Evolutionary conservation across 371 early-diverging fungal species (phyloP).

Genomic region (Dinochytrium kinnereticum): DNA sequence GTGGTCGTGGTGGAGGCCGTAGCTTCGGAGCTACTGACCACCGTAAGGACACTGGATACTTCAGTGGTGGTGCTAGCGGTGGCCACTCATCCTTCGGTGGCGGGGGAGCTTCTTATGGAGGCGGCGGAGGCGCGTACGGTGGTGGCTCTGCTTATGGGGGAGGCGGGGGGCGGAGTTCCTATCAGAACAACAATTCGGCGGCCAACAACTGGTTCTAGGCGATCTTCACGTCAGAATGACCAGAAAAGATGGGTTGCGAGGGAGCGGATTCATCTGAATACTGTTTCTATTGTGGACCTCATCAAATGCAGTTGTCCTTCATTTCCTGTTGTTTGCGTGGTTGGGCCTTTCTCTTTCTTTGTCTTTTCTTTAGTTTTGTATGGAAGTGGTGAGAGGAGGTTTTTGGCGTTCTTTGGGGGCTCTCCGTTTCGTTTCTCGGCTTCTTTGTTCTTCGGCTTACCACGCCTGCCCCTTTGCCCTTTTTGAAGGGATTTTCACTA

Average conservation of each 20-base stretch:
- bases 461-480: not conserved
- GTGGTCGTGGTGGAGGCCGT: conserved; percentile 39
- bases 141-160: conserved; percentile 29
- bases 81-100: conserved; percentile 17
- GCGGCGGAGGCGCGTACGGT: conserved; percentile 43
- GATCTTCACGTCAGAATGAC: not conserved
- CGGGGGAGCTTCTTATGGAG: conserved; percentile 24
- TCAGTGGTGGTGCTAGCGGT: conserved; percentile 23
- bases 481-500: not conserved
- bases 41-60: conserved; percentile 44
- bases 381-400: too few relatives aligned
- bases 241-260: too few relatives aligned
- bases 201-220: conserved; percentile 75
- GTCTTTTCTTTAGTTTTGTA: not conserved
- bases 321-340: not conserved
- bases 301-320: not conserved
- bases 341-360: not conserved
- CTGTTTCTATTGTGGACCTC: not conserved
- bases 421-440: conserved; percentile 5
- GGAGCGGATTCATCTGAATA: too few relatives aligned
- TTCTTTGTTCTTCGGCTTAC: not conserved
- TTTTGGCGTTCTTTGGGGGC: too few relatives aligned
- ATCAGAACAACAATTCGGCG: conserved; percentile 35
- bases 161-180: conserved; percentile 3
- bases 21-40: conserved; percentile 55